Conservation (phyloP, 371 early-diverging fungal genomes). For the Modicella reniformis region DNA sequence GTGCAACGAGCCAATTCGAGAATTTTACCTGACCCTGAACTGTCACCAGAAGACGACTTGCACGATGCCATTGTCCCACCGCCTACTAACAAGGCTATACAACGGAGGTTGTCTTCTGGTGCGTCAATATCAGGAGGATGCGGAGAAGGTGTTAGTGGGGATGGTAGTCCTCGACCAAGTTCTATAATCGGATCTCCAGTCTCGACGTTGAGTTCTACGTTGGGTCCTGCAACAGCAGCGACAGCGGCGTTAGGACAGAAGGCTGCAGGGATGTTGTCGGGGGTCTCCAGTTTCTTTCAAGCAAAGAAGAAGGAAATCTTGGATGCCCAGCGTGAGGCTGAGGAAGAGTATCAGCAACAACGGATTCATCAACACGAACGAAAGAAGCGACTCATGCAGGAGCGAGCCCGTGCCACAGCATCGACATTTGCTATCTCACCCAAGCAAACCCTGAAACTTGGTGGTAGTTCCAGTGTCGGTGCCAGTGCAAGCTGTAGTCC, state of each 20-base stretch:
- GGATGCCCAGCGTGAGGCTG: conserved; percentile 57
- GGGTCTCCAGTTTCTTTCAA: conserved; percentile 65
- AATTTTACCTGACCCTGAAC: conserved; percentile 32
- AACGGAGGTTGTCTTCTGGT: neutral
- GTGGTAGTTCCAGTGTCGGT: neutral
- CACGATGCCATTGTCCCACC: conserved; percentile 36
- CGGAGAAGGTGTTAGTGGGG: neutral
- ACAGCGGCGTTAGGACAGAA: conserved; percentile 61
- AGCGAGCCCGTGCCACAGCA: conserved; percentile 51
- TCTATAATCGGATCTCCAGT: conserved; percentile 26
- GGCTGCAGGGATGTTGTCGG: conserved; percentile 65
- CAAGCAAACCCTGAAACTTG: neutral
- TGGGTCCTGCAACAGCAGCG: conserved; percentile 56
- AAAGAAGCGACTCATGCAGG: conserved; percentile 45
- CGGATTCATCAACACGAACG: conserved; percentile 47
- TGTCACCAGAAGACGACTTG: conserved; percentile 18
- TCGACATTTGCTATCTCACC: conserved; percentile 42
- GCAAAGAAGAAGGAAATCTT: conserved; percentile 65
- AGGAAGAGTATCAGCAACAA: conserved; percentile 50
- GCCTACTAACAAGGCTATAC: neutral
- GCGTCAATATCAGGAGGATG: neutral
- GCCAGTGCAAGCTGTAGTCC: conserved; percentile 1
- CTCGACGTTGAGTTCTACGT: conserved; percentile 23
- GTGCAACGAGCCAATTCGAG: conserved; percentile 18
- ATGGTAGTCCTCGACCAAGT: conserved; percentile 13